Base-by-base conservation (phyloP, 495 filamentous ascomycete species). In the Aspergillus nanangensis region DNA sequence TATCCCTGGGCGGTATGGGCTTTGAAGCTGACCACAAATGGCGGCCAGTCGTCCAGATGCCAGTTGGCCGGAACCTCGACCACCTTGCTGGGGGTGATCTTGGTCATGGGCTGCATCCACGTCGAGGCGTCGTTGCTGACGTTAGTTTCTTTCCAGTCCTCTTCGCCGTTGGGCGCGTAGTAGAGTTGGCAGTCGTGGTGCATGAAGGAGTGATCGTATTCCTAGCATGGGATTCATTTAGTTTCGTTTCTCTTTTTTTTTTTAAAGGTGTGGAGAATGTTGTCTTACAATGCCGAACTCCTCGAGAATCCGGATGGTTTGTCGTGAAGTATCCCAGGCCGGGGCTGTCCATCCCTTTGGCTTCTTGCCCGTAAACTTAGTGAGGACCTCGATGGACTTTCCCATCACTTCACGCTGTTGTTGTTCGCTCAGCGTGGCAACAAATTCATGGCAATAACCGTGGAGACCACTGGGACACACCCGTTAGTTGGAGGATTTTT, bases 391-490 rank as follows among this genome's bases (percentile, higher is more conserved):
- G 57, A 83, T 88, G 1, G 83, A 87, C 62, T 88, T 86, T 50
- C 87, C 84, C n/a, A 91, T 70, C 8, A 90, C 79, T 39, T 83
- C 84, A 0, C 77, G 76, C 56, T 90, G 85, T 60, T 90, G 87
- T 56, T 88, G 81, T 33, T 84, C 62, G n/a, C 68, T 83, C 87
- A 91, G 88, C 35, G 81, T 77, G 13, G 71, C 72, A 3, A 84
- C 84, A 45, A 88, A 89, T 60, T 91, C 86, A 52, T 91, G 86
- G 3, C 79, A 81, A 54, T 91, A 86, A 0, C 82, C 82, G 45
- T 86, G 82, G 0, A 85, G 75, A 5, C 86, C 86, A 45, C n/a
- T n/a, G n/a, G n/a, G n/a, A n/a, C n/a, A n/a, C n/a, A n/a, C n/a
- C n/a, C n/a, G n/a, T n/a, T n/a, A n/a, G n/a, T n/a, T n/a, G n/a